These are phyloP conservation scores for Drechslerella stenobrocha DNA, from an alignment of 2,329 filamentous ascomycete genomes.

Conservation along the genomic window DNA sequence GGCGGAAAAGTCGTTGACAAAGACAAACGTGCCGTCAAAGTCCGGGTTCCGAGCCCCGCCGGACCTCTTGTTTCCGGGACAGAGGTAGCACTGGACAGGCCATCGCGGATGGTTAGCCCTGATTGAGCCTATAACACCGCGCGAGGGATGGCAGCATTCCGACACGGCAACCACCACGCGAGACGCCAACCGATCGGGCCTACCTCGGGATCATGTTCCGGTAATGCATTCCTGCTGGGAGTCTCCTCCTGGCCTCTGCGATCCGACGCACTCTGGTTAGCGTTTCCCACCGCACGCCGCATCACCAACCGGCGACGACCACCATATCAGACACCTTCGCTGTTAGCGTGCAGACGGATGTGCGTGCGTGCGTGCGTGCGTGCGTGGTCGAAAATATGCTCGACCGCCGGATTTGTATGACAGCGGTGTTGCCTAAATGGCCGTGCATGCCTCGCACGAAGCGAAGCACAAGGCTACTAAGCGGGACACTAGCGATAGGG, in stretches of 20 bases:
- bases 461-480: background rate
- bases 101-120: conserved; percentile 29
- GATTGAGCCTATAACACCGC: conserved; percentile 1
- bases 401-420: conserved; percentile 5
- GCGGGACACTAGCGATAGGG: background rate
- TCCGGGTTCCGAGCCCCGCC: conserved; percentile 83
- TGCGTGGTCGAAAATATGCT: conserved; percentile 1
- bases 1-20: conserved; percentile 96
- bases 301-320: no score
- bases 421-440: conserved; percentile 1
- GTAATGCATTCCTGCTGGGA: conserved; percentile 69
- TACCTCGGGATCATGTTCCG: conserved; percentile 77
- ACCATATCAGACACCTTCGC: no score
- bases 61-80: conserved; percentile 85
- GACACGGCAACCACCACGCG: background rate
- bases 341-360: background rate
- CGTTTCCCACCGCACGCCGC: background rate
- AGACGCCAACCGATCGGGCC: conserved; percentile 45
- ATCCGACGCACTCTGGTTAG: background rate
- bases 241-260: conserved; percentile 75
- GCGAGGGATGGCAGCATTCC: background rate
- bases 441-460: background rate
- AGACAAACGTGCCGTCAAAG: conserved; percentile 85
- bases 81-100: conserved; percentile 78
- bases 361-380: no score